A percentile compares a stretch with the other conserved stretches of the same genome.
These are phyloP conservation scores for Penicillium herquei DNA, from an alignment of 495 filamentous ascomycete species.

Conservation along the genomic window DNA sequence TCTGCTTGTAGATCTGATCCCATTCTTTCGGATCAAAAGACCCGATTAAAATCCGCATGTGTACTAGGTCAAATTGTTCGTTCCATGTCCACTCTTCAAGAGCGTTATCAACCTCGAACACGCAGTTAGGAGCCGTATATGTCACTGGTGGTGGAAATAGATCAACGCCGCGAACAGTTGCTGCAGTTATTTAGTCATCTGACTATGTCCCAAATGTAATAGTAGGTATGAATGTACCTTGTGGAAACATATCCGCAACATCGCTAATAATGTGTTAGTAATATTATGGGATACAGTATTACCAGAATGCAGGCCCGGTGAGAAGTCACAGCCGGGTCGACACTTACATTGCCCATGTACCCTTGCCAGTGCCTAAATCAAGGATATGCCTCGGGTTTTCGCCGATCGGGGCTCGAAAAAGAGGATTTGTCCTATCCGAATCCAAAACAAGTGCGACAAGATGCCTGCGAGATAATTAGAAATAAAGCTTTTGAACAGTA, in stretches of 20 bases:
- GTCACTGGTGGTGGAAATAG: slow-evolving; percentile 21
- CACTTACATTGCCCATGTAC: slow-evolving; percentile 11
- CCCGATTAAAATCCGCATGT: slow-evolving; percentile 22
- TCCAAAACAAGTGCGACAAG: slow-evolving; percentile 8
- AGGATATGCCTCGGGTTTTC: slow-evolving; percentile 3
- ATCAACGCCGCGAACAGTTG: slow-evolving; percentile 23
- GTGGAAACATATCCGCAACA: background rate
- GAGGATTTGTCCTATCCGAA: slow-evolving; percentile 3
- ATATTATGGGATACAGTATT: no score
- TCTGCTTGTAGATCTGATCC: slow-evolving; percentile 22
- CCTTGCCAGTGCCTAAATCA: slow-evolving; percentile 13
- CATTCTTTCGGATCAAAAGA: slow-evolving; percentile 26
- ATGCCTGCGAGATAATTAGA: slow-evolving; percentile 2
- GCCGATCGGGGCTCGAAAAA: slow-evolving; percentile 10
- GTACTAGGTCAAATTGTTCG: slow-evolving; percentile 28
- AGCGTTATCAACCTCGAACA: slow-evolving; percentile 30
- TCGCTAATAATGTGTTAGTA: background rate
- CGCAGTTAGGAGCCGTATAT: slow-evolving; percentile 33
- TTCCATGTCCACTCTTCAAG: slow-evolving; percentile 29
- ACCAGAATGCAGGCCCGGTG: background rate
- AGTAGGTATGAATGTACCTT: background rate
- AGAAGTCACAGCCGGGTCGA: background rate
- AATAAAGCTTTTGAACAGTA: background rate
- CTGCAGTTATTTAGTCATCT: background rate
- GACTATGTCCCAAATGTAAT: background rate